These are phyloP conservation scores for Fusarium buxicola DNA, from an alignment of 2,329 filamentous ascomycete species.

Conservation along the genomic window DNA sequence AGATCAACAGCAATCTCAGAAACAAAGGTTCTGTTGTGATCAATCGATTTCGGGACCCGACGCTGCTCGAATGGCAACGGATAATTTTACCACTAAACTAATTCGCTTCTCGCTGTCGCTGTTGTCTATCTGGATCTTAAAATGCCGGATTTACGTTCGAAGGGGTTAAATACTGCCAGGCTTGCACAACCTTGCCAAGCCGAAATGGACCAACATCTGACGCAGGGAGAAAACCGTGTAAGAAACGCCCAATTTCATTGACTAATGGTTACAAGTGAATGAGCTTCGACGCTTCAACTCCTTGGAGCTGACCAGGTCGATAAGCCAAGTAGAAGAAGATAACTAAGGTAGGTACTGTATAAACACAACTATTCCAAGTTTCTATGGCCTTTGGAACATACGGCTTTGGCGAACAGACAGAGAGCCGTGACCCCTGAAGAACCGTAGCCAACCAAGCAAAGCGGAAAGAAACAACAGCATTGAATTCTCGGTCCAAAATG, in stretches of 20 bases:
- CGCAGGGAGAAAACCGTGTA: too few species aligned
- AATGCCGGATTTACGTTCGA: too few species aligned
- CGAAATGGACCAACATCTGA: too few species aligned
- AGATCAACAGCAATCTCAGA: background rate
- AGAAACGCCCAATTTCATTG: too few species aligned
- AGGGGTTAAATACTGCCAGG: too few species aligned
- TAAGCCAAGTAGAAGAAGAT: background rate
- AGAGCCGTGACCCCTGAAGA: background rate
- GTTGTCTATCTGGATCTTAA: background rate
- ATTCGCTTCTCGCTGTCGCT: constrained; percentile 7
- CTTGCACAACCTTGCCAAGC: too few species aligned
- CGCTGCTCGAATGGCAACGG: constrained; percentile 26
- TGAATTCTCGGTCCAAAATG: constrained; percentile 24
- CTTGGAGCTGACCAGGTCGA: too few species aligned
- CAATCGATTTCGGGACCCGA: constrained; percentile 29
- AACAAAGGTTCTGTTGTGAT: constrained; percentile 8
- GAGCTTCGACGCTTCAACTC: too few species aligned
- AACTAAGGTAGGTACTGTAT: background rate
- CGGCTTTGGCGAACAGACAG: background rate
- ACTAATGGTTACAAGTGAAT: too few species aligned
- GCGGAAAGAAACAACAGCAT: constrained; percentile 10
- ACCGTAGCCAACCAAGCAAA: background rate
- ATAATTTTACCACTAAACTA: constrained; percentile 37
- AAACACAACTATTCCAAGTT: constrained; percentile 1
- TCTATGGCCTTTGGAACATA: constrained; percentile 1